Evolutionary conservation across 148 eudicot species (phyloP).

Genomic region (Rhododendron mucronatum): DNA sequence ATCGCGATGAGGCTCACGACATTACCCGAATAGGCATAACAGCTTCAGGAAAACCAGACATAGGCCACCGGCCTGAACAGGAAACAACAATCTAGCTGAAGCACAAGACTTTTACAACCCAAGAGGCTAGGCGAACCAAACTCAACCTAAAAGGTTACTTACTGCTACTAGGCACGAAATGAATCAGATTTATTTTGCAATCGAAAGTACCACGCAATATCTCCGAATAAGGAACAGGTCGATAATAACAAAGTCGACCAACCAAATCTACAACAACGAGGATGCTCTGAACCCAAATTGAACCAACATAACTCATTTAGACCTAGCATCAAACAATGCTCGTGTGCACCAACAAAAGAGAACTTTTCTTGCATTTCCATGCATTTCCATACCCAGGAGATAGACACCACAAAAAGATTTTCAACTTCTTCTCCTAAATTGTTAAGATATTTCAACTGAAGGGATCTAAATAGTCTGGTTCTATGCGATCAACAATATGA

Average conservation of each 20-base stretch:
- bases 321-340: neutral
- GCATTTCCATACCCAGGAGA: neutral
- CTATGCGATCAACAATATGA: neutral
- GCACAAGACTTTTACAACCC: neutral
- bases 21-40: neutral
- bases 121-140: neutral
- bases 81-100: neutral
- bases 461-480: neutral
- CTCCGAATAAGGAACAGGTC: neutral
- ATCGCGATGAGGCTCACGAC: neutral
- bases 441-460: neutral
- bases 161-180: neutral
- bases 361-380: neutral
- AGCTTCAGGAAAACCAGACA: neutral
- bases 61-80: neutral
- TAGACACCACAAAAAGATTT: neutral
- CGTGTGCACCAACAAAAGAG: neutral
- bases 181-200: neutral
- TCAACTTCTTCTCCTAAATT: neutral
- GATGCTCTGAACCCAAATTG: neutral
- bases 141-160: neutral
- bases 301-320: neutral
- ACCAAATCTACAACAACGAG: neutral
- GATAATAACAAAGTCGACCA: neutral
- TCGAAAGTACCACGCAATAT: neutral